Percentiles rank a stretch among this genome's conserved stretches.
Evolutionary conservation across 257 asterid genomes (phyloP).

Genomic region (Orobanche coerulescens): DNA sequence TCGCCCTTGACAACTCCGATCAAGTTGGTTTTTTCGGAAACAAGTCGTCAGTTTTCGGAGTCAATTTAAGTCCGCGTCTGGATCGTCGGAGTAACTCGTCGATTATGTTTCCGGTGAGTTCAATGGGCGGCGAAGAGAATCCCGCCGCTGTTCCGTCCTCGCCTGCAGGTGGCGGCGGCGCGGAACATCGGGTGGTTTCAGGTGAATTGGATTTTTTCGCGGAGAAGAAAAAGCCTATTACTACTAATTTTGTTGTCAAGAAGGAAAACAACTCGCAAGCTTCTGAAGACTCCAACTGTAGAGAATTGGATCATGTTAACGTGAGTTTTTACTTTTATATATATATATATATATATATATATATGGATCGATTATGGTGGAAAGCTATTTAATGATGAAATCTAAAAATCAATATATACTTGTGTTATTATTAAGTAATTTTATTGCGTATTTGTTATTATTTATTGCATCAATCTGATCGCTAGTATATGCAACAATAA

Average conservation of each 20-base stretch:
- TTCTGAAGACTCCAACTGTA: constrained; percentile 15
- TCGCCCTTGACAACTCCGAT: constrained; percentile 56
- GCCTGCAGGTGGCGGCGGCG: constrained; percentile 21
- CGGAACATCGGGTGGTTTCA: constrained; percentile 21
- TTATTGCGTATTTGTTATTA: too few species aligned
- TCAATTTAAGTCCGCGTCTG: constrained; percentile 42
- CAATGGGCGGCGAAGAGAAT: constrained; percentile 30
- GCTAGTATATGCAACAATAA: too few species aligned
- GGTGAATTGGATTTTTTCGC: constrained; percentile 80
- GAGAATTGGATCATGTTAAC: constrained; percentile 34
- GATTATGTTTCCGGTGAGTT: constrained; percentile 37
- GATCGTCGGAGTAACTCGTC: constrained; percentile 24
- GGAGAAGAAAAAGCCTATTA: constrained; percentile 28
- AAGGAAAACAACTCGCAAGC: constrained; percentile 34
- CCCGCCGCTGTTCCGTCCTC: constrained; percentile 5
- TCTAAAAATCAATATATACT: too few species aligned
- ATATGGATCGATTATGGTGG: too few species aligned
- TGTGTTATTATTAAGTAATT: too few species aligned
- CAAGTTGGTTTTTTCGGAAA: constrained; percentile 42
- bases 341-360: too few species aligned
- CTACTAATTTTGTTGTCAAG: constrained; percentile 29
- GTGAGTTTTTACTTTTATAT: too few species aligned
- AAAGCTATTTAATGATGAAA: too few species aligned
- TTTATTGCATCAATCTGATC: too few species aligned
- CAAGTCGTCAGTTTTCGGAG: constrained; percentile 49